Evolutionary conservation across 2,329 filamentous ascomycete genomes (phyloP).

Genomic region (Fusarium papillatum): DNA sequence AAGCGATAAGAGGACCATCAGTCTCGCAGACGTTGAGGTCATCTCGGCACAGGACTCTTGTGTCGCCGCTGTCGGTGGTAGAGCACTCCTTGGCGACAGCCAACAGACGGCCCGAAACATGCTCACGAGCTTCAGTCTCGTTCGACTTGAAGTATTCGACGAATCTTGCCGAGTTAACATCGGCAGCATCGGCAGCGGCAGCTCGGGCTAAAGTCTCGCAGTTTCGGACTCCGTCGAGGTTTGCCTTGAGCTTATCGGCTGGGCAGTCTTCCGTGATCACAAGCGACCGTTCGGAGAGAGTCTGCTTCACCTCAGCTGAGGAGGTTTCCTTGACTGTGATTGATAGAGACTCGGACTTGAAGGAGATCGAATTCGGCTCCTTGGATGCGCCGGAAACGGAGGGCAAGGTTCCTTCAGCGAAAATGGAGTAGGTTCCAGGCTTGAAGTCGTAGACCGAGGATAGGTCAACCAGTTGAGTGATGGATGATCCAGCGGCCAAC

Average conservation of each 20-base stretch:
- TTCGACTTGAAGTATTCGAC: constrained; percentile 41
- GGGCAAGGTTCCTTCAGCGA: constrained; percentile 17
- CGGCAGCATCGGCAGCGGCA: constrained; percentile 25
- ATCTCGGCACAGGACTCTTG: constrained; percentile 16
- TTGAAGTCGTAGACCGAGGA: constrained; percentile 20
- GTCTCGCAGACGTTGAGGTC: constrained; percentile 23
- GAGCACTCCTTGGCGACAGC: constrained; percentile 35
- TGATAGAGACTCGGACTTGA: constrained; percentile 17
- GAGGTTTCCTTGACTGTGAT: constrained; percentile 19
- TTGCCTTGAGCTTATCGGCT: constrained; percentile 10
- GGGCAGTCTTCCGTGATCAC: constrained; percentile 18
- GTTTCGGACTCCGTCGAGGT: constrained; percentile 16
- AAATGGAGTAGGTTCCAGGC: constrained; percentile 21
- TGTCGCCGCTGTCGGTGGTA: constrained; percentile 12
- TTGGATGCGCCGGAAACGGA: not conserved
- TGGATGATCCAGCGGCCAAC: constrained; percentile 16
- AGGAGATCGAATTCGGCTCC: not conserved
- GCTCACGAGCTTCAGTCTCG: constrained; percentile 26
- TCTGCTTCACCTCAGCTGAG: constrained; percentile 5
- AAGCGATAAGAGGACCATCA: constrained; percentile 29
- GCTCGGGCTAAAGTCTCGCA: constrained; percentile 32
- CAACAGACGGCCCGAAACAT: constrained; percentile 29
- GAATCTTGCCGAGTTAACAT: constrained; percentile 24
- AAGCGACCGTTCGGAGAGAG: constrained; percentile 7
- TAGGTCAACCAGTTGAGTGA: constrained; percentile 19